Evolutionary conservation across 2,329 filamentous ascomycete genomes (phyloP).

Genomic region (Microthyrium microscopicum): DNA sequence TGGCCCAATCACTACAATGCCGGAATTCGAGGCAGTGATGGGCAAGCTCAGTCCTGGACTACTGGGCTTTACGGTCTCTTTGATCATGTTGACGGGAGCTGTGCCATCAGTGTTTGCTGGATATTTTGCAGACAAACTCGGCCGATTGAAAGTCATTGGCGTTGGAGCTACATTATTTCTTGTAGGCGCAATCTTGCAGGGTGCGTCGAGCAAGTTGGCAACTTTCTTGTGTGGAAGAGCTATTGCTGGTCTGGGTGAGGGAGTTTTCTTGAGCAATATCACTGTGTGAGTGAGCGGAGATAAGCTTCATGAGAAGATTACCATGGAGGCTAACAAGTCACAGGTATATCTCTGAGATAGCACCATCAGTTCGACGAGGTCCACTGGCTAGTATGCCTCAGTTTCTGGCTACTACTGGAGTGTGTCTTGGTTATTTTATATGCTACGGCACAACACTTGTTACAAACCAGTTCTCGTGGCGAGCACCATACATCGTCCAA

Average conservation of each 20-base stretch:
- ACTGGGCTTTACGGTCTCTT: constrained; percentile 42
- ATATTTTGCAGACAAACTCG: constrained; percentile 37
- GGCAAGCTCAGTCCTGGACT: constrained; percentile 34
- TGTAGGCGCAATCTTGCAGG: constrained; percentile 37
- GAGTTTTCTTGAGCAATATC: constrained; percentile 39
- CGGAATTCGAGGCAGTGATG: constrained; percentile 32
- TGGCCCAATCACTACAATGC: constrained; percentile 43
- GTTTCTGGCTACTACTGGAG: constrained; percentile 32
- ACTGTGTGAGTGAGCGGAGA: constrained; percentile 24
- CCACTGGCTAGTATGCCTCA: constrained; percentile 36
- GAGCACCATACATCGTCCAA: constrained; percentile 37
- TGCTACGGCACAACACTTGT: constrained; percentile 39
- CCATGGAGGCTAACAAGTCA: background rate
- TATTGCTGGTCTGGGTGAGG: constrained; percentile 42
- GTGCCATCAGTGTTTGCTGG: constrained; percentile 40
- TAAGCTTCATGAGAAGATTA: background rate
- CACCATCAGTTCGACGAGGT: constrained; percentile 34
- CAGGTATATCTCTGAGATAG: constrained; percentile 43
- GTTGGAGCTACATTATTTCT: constrained; percentile 37
- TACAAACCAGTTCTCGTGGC: constrained; percentile 35
- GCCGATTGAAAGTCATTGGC: constrained; percentile 31
- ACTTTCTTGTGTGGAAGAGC: constrained; percentile 40
- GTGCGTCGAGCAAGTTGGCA: constrained; percentile 26
- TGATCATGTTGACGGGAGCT: constrained; percentile 39
- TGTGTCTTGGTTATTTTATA: constrained; percentile 41